Conservation (phyloP, 2,329 filamentous ascomycete genomes). For the Penicillium crustosum region DNA sequence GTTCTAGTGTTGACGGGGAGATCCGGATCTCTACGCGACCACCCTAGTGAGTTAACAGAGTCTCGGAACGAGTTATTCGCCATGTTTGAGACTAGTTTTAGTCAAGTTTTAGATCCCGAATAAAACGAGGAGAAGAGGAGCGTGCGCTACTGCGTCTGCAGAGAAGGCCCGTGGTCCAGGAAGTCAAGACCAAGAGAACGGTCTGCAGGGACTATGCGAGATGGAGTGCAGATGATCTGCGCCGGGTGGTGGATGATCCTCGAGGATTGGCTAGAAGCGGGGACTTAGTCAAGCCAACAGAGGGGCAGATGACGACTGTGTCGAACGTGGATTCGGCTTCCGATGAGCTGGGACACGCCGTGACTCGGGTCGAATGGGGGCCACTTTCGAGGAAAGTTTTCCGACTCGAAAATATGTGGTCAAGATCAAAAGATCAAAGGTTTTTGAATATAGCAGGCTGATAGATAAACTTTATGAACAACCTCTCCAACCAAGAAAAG, state of each 20-base stretch:
- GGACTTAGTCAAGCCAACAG: slow-evolving; percentile 26
- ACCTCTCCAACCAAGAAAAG: slow-evolving; percentile 8
- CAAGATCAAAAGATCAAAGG: background rate
- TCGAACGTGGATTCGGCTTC: slow-evolving; percentile 21
- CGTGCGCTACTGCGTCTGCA: slow-evolving; percentile 24
- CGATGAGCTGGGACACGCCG: slow-evolving; percentile 7
- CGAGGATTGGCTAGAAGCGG: slow-evolving; percentile 19
- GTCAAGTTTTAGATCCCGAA: slow-evolving; percentile 13
- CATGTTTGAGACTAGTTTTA: slow-evolving; percentile 24
- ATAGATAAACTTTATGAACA: slow-evolving; percentile 13
- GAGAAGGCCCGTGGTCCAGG: slow-evolving; percentile 19
- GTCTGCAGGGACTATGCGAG: slow-evolving; percentile 48
- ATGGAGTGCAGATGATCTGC: slow-evolving; percentile 55
- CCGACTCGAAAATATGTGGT: slow-evolving; percentile 2
- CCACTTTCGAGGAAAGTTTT: slow-evolving; percentile 1
- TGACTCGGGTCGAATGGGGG: slow-evolving; percentile 9
- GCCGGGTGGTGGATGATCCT: slow-evolving; percentile 27
- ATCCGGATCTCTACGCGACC: slow-evolving; percentile 81
- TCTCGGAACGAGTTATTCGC: slow-evolving; percentile 74
- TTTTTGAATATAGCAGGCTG: slow-evolving; percentile 2
- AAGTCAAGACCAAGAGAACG: slow-evolving; percentile 24
- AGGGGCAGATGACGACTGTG: slow-evolving; percentile 38
- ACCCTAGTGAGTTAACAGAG: slow-evolving; percentile 91
- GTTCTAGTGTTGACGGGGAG: slow-evolving; percentile 65
- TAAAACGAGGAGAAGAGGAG: slow-evolving; percentile 12